Evolutionary conservation across 2,329 filamentous ascomycete genomes (phyloP), one percentile per base, ranked within the genome.

Genomic region (Emmonsiellopsis sp.): DNA sequence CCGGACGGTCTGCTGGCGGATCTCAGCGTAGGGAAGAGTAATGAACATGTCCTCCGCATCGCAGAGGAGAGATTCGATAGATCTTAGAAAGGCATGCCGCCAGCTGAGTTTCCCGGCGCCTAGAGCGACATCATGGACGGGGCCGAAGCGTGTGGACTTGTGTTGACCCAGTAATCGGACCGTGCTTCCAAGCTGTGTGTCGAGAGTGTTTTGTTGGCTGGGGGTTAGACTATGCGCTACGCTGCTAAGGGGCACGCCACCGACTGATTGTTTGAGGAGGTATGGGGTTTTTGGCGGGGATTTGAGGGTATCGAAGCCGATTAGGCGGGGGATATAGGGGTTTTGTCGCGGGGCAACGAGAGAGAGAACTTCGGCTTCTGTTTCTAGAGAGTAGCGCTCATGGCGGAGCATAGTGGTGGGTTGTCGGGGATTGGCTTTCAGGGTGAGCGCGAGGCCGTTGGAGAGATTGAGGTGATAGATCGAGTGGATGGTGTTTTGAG

Each of bases 1-100:
- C 33, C 70, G 71, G 45, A 60, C 64, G n/a, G 79, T 55, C 51
- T 77, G 72, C 54, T 75, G 70, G 36, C 80, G 73, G 53, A 83
- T 76, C 51, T 74, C 73, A 8, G 75, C 71, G 59, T 82, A 82
- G 0, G 79, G 79, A 6, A 82, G 62, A 54, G 74, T 77, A 58
- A 83, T 73, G 10, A 81, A 74, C 64, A 78, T 77, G 54, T 83
- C 79, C 61, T 83, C 80, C 13, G 74, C 77, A 58, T 83, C 80
- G 13, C 77, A 77, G 27, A 83, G 66, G 7, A 75, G 66, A 9
- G 72, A 67, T 61, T 82, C 79, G 17, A 82, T 66, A 40, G 82
- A 69, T 5, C 63, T 60, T 27, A 74, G 65, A 58, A 82, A 83
- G 10, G 74, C 75, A 53, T 77, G 72, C 51, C 71, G 68, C 80